Evolutionary conservation across 1,139 yeast genomes (phyloP).

Genomic region (Nakaseomyces sp.): DNA sequence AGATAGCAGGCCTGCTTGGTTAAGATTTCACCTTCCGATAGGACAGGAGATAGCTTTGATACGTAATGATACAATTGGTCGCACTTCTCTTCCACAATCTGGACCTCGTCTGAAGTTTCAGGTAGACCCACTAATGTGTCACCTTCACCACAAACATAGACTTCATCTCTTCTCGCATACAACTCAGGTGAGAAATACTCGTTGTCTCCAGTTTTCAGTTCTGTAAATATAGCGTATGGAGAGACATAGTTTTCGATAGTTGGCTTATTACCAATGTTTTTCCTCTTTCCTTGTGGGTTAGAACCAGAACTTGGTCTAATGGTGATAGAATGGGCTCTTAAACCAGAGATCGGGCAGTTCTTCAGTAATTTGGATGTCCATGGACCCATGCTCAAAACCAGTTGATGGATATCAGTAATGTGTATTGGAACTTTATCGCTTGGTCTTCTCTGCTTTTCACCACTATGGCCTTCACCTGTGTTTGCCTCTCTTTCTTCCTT

Average conservation of each 20-base stretch:
- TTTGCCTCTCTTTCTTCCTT: constrained; percentile 26
- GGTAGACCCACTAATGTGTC: constrained; percentile 87
- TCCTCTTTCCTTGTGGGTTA: neutral
- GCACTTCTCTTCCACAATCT: constrained; percentile 79
- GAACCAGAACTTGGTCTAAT: constrained; percentile 56
- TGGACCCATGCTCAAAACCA: constrained; percentile 86
- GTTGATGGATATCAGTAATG: constrained; percentile 55
- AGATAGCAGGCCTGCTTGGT: constrained; percentile 91
- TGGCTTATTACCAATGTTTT: constrained; percentile 5
- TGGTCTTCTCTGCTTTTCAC: constrained; percentile 9
- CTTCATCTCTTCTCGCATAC: constrained; percentile 92
- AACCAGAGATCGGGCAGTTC: constrained; percentile 85
- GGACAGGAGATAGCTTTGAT: constrained; percentile 62
- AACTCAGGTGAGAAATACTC: constrained; percentile 83
- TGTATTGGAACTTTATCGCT: constrained; percentile 26
- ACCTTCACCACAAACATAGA: constrained; percentile 96
- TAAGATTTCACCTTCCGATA: constrained; percentile 66
- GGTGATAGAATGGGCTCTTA: constrained; percentile 91
- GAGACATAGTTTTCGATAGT: constrained; percentile 44
- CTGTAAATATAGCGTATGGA: constrained; percentile 92
- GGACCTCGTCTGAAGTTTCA: constrained; percentile 88
- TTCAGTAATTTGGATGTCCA: constrained; percentile 91
- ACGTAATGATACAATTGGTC: constrained; percentile 80
- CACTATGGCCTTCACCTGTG: constrained; percentile 4
- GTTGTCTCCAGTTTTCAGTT: constrained; percentile 57